A percentile compares a stretch with the other conserved stretches of the same genome.
Conservation (phyloP, 2,329 filamentous ascomycete species). For the Teratosphaeria destructans region DNA sequence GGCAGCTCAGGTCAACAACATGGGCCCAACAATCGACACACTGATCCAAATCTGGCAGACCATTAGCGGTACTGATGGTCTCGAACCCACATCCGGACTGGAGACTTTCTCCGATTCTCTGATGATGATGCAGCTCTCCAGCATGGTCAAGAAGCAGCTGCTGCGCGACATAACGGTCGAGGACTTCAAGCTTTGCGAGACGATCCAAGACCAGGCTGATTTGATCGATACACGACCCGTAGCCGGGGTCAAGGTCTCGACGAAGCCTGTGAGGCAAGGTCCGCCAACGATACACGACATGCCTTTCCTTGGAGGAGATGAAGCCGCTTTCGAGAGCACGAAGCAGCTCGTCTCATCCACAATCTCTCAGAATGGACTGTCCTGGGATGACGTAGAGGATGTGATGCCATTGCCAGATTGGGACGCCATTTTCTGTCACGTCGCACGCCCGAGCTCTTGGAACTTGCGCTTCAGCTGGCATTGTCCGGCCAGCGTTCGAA, state of each 20-base stretch:
- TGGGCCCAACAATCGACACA: conserved; percentile 19
- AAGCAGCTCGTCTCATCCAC: conserved; percentile 14
- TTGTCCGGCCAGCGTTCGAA: conserved; percentile 11
- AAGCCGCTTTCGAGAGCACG: conserved; percentile 14
- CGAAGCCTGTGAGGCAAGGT: conserved; percentile 15
- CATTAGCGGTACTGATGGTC: conserved; percentile 20
- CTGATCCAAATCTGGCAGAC: conserved; percentile 23
- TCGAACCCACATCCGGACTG: conserved; percentile 14
- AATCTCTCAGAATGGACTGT: conserved; percentile 16
- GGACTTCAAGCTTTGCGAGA: conserved; percentile 23
- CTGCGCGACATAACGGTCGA: conserved; percentile 23
- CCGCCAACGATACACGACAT: conserved; percentile 22
- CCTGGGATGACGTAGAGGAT: conserved; percentile 26
- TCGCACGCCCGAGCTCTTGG: conserved; percentile 20
- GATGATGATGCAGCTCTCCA: conserved; percentile 27
- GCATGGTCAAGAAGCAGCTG: conserved; percentile 23
- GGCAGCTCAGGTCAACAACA: conserved; percentile 14
- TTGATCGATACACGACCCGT: conserved; percentile 19
- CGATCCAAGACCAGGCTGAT: conserved; percentile 21
- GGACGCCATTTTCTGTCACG: conserved; percentile 23
- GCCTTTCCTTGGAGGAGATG: conserved; percentile 17
- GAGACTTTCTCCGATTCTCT: conserved; percentile 23
- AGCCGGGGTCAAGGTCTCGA: conserved; percentile 3
- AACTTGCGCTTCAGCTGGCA: conserved; percentile 23
- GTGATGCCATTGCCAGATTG: conserved; percentile 24